Base-by-base conservation (phyloP, 2,329 filamentous ascomycete genomes). In the Colletotrichum echinochloae region DNA sequence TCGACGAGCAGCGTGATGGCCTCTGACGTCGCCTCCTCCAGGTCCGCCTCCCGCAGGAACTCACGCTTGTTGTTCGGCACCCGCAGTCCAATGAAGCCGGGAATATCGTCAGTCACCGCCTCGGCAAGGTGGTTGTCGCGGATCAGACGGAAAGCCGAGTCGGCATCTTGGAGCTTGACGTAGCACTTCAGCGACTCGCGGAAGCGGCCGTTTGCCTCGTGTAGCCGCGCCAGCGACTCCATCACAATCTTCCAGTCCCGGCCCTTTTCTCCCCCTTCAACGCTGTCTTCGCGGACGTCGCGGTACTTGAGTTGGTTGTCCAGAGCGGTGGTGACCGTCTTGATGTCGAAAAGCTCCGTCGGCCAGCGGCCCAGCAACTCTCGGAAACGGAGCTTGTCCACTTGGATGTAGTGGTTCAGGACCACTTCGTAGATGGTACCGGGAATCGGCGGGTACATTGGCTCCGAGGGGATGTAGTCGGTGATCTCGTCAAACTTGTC, bases 161-260 rank as follows among this genome's bases (percentile, higher is more conserved):
- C 94, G 0, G 94, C 95, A 81, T 99, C 94, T 77, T 98, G 94
- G 4, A 98, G 87, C 72, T 89, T 91, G 77, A 99, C 97, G 78
- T 97, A 97, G 80, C 92, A 96, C 76, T 89, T 91, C 54, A 99
- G 83, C 1, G 97, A 95, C 77, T 98, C 94, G 65, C 92, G 88
- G 73, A 93, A 91, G 66, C 93, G 90, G 0, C 94, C 93, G 74
- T 91, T 92, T 11, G 93, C 92, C 66, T 98, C 89, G 77, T 95
- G 94, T 20, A 99, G 84, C 77, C 91, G 94, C 0, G 94, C 95
- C 44, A 99, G 84, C 70, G 92, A 90, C 77, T 95, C 94, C 83
- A 94, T 90, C n/a, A 99, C 87, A 70, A 97, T 92, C 30, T 90
- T 89, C 95, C 95, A 98, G 77, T 98, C 95, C 65, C 92, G 85